Percentiles rank a stretch among this genome's conserved stretches.
These are phyloP conservation scores for Thuidium tamariscinum DNA, from an alignment of 225 moss, liverwort and hornwort species.

Conservation along the genomic window DNA sequence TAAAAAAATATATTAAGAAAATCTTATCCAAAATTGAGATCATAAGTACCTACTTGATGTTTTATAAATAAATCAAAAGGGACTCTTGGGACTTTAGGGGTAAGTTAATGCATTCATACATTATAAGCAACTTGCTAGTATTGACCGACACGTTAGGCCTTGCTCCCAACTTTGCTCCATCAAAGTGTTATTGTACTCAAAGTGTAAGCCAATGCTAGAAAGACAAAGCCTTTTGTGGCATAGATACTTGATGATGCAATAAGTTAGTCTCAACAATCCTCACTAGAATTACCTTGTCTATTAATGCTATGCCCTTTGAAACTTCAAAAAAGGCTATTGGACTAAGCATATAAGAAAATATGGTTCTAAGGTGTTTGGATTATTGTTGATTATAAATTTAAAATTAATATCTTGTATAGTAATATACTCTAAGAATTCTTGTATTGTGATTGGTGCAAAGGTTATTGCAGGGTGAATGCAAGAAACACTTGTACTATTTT, in stretches of 20 bases:
- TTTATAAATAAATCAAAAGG: no score
- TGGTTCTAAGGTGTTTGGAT: neutral
- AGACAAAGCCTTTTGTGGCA: fast-evolving
- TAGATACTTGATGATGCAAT: neutral
- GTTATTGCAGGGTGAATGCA: no score
- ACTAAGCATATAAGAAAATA: neutral
- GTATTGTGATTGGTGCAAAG: neutral
- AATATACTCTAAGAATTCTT: neutral
- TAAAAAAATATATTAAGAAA: no score
- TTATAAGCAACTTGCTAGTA: no score
- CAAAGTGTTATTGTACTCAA: neutral
- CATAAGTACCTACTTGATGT: fast-evolving
- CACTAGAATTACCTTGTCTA: neutral
- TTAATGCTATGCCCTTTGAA: neutral
- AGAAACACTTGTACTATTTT: no score
- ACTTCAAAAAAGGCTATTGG: fast-evolving
- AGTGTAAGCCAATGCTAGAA: neutral
- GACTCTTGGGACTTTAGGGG: neutral
- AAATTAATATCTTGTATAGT: neutral
- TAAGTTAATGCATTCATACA: no score
- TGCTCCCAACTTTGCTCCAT: no score
- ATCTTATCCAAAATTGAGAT: neutral
- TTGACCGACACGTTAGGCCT: fast-evolving
- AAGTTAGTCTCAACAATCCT: fast-evolving
- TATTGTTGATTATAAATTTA: neutral